Evolutionary conservation across 2,329 filamentous ascomycete genomes (phyloP).

Genomic region (Rhynchosporium graminicola): DNA sequence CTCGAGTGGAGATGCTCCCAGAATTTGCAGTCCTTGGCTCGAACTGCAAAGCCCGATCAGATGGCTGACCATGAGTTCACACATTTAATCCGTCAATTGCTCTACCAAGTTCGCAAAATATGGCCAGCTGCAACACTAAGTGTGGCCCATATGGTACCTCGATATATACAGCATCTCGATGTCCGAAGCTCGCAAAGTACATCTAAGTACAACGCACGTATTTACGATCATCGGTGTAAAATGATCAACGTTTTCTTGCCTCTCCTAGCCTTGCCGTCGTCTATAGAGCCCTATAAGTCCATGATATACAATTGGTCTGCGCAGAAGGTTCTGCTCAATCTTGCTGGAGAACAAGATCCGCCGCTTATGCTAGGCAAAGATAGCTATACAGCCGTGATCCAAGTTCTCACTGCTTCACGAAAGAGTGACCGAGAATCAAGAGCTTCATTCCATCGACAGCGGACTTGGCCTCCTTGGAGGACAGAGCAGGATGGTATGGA

Average conservation of each 20-base stretch:
- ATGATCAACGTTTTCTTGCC: conserved; percentile 47
- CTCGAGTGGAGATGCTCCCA: not conserved
- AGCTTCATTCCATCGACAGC: conserved; percentile 50
- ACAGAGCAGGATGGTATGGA: conserved; percentile 60
- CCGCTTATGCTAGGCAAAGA: conserved; percentile 52
- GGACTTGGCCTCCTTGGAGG: conserved; percentile 63
- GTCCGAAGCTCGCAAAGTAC: conserved; percentile 6
- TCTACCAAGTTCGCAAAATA: conserved; percentile 35
- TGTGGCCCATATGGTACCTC: conserved; percentile 32
- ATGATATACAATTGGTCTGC: conserved; percentile 58
- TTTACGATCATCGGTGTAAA: conserved; percentile 32
- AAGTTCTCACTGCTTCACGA: conserved; percentile 53
- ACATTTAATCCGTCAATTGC: conserved; percentile 30
- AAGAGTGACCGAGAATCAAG: conserved; percentile 54
- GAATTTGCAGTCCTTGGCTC: conserved; percentile 13
- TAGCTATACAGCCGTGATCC: conserved; percentile 57
- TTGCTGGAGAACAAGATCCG: conserved; percentile 51
- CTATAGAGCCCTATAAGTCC: conserved; percentile 41
- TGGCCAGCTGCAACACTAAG: conserved; percentile 35
- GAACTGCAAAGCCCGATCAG: not conserved
- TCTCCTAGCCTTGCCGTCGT: conserved; percentile 43
- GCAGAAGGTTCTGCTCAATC: conserved; percentile 53
- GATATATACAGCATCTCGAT: conserved; percentile 26
- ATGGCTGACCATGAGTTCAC: conserved; percentile 29
- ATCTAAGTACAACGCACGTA: conserved; percentile 14